Evolutionary conservation across 1,284 basidiomycete species (phyloP).

Genomic region (Ustilago sp.): DNA sequence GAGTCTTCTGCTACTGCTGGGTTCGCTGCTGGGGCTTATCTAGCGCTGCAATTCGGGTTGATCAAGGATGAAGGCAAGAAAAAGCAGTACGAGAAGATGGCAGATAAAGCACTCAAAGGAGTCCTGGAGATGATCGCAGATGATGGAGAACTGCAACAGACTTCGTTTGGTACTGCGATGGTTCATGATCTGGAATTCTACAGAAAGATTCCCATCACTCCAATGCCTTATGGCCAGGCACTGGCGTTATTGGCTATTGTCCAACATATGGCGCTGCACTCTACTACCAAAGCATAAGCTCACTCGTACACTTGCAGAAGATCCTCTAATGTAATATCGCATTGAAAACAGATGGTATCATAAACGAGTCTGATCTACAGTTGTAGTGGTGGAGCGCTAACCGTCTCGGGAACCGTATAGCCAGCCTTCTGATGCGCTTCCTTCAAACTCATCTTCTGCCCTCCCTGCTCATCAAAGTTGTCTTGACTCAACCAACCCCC

Average conservation of each 20-base stretch:
- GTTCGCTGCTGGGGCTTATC: conserved; percentile 76
- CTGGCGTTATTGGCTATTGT: conserved; percentile 72
- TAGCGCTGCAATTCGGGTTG: conserved; percentile 73
- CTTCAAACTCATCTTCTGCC: conserved; percentile 28
- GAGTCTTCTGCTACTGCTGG: conserved; percentile 76
- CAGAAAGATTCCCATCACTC: conserved; percentile 76
- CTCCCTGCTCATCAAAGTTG: conserved; percentile 36
- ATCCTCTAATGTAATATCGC: not conserved
- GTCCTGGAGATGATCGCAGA: conserved; percentile 74
- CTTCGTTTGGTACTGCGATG: conserved; percentile 71
- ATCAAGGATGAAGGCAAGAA: conserved; percentile 71
- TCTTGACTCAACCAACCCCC: conserved; percentile 45
- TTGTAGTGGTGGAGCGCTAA: conserved; percentile 16
- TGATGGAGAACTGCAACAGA: conserved; percentile 74
- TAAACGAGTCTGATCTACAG: conserved; percentile 10
- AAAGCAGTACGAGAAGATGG: conserved; percentile 72
- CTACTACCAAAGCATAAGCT: conserved; percentile 1
- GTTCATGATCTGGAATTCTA: conserved; percentile 76
- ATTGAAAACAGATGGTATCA: not conserved
- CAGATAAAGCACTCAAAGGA: conserved; percentile 73
- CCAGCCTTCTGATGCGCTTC: conserved; percentile 30
- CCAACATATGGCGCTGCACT: conserved; percentile 51
- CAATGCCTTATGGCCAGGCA: conserved; percentile 78
- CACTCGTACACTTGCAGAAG: not conserved
- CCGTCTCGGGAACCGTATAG: conserved; percentile 21